Evolutionary conservation across 2,329 filamentous ascomycete species (phyloP).

Genomic region (Arthrobotrys iridis): DNA sequence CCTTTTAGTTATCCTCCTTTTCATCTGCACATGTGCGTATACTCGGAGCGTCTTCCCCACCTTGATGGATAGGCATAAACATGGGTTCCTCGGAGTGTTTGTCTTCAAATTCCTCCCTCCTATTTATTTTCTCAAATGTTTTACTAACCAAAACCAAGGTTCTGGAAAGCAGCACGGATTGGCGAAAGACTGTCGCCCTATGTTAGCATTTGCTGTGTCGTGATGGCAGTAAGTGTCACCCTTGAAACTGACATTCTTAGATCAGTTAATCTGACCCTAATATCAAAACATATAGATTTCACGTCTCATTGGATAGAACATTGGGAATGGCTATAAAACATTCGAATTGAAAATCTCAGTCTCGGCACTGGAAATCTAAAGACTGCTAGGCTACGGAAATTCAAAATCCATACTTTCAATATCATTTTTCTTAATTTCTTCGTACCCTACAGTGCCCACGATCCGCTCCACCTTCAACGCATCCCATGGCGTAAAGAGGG

Average conservation of each 20-base stretch:
- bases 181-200: slow-evolving; percentile 95
- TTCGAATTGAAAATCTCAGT: neutral
- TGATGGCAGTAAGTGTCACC: slow-evolving; percentile 81
- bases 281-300: slow-evolving; percentile 21
- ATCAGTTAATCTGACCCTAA: neutral
- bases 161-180: slow-evolving; percentile 95
- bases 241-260: too few relatives aligned
- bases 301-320: slow-evolving; percentile 48
- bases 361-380: neutral
- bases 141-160: slow-evolving; percentile 60
- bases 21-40: slow-evolving; percentile 96
- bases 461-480: slow-evolving; percentile 86
- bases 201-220: slow-evolving; percentile 88
- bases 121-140: slow-evolving; percentile 6
- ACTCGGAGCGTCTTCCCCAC: slow-evolving; percentile 87
- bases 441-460: slow-evolving; percentile 81
- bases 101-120: slow-evolving; percentile 17
- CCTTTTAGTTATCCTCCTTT: slow-evolving; percentile 89
- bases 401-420: slow-evolving; percentile 85
- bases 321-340: slow-evolving; percentile 14
- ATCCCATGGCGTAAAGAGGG: slow-evolving; percentile 88
- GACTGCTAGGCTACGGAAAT: slow-evolving; percentile 73
- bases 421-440: slow-evolving; percentile 82
- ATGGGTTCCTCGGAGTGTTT: slow-evolving; percentile 71
- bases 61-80: slow-evolving; percentile 91